Base-by-base conservation (phyloP, 2,329 filamentous ascomycete species). In the Gyromitra esculenta region DNA sequence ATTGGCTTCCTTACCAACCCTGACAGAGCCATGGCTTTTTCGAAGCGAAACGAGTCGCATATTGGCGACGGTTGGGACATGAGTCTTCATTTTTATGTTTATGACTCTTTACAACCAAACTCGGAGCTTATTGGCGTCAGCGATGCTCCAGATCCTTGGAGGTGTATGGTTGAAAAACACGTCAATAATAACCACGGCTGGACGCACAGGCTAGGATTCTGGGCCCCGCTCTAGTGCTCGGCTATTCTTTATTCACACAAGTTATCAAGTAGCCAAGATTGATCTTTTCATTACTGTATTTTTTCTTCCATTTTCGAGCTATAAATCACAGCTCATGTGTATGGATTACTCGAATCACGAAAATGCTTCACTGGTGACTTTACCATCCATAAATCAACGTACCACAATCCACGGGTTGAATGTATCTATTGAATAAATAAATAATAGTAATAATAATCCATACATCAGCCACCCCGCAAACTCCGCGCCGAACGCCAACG, bases 201-300 rank as follows among this genome's bases (percentile, higher is more conserved):
- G 59, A 31, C 21, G 13, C 59, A 48, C 41, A 63, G 59, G 41
- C 18, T 63, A 41, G 39, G 3, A 6, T 63, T 63, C 41, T 63
- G 59, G 59, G 59, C 5, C 39, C 59, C 59, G 11, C 1, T 31
- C 39, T 63, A 63, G 59, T n/a, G 7, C 1, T 2, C 15, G 13
- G 5, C n/a, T 18, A 18, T 50, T 8, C 21, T 31, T 54, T 9
- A 3, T 52, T 15, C 43, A 15, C 11, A 45, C 11, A 11, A 45
- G 43, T 31, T 31, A 2, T 31, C 25, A 0, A 31, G 2, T 31
- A 18, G 3, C 4, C 13, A 48, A 48, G 45, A n/a, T 48, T n/a
- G 45, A n/a, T 6, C 1, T 5, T n/a, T 6, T 7, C 45, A 50
- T 31, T 31, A 31, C 25, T 21, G 18, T 21, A 21, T 21, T 21